These are phyloP conservation scores for Hirsutella thompsonii DNA, from an alignment of 2,329 filamentous ascomycete species.

Conservation along the genomic window DNA sequence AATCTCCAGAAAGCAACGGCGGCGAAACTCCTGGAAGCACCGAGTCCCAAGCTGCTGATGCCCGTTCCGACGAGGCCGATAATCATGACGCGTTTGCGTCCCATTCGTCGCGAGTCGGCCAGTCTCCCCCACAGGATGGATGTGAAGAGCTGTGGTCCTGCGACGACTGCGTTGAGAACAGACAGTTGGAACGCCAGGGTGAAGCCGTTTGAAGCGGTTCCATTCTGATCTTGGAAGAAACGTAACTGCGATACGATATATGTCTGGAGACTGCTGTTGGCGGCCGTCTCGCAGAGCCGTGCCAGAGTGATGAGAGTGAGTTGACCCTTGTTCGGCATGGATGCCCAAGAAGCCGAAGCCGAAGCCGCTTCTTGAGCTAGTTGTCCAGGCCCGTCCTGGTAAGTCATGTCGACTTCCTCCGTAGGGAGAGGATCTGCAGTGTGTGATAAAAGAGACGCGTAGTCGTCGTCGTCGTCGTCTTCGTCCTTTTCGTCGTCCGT, in stretches of 20 bases:
- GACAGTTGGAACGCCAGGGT: conserved; percentile 68
- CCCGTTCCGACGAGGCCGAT: conserved; percentile 59
- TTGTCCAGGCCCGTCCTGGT: no score
- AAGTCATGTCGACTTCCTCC: no score
- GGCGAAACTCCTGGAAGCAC: conserved; percentile 49
- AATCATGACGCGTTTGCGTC: conserved; percentile 66
- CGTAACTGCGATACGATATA: conserved; percentile 87
- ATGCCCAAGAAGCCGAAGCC: conserved; percentile 39
- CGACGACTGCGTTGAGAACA: conserved; percentile 67
- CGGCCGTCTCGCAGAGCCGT: conserved; percentile 69
- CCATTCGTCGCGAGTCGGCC: conserved; percentile 48
- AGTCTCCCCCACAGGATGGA: conserved; percentile 72
- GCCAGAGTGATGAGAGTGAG: conserved; percentile 66
- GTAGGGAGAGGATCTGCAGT: no score
- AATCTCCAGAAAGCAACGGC: conserved; percentile 63
- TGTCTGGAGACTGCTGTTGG: conserved; percentile 62
- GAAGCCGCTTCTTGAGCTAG: conserved; percentile 8
- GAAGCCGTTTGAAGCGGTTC: conserved; percentile 18
- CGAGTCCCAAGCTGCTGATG: conserved; percentile 39
- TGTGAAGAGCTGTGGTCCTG: conserved; percentile 68
- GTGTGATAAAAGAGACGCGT: no score
- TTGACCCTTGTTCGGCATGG: conserved; percentile 66
- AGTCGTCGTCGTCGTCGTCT: no score
- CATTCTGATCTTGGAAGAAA: conserved; percentile 50
- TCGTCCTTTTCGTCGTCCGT: no score